Conservation (phyloP, 2,329 filamentous ascomycete genomes). For the Beauveria sp. region DNA sequence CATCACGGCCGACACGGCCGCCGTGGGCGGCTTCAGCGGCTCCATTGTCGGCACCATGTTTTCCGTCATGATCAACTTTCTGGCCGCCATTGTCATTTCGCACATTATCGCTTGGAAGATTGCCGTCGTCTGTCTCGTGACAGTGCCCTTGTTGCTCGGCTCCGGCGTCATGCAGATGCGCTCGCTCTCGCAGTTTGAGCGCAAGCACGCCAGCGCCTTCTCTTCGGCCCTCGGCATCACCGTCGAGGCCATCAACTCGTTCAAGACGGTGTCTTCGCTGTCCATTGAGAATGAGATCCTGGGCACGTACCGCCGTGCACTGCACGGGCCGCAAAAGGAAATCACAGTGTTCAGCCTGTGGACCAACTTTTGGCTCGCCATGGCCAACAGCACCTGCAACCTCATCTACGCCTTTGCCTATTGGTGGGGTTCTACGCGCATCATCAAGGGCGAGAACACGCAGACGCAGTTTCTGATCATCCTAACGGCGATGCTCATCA, state of each 20-base stretch:
- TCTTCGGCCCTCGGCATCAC: conserved; percentile 56
- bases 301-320: conserved; percentile 43
- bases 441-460: conserved; percentile 55
- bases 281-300: conserved; percentile 46
- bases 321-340: conserved; percentile 45
- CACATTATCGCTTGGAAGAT: conserved; percentile 72
- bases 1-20: conserved; percentile 62
- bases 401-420: conserved; percentile 69
- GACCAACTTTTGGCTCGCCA: conserved; percentile 53
- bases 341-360: conserved; percentile 41
- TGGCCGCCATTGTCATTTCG: conserved; percentile 60
- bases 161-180: conserved; percentile 63
- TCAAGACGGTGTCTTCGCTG: conserved; percentile 54
- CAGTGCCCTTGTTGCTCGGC: conserved; percentile 61
- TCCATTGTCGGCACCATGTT: conserved; percentile 64
- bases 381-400: conserved; percentile 54
- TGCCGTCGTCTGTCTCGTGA: conserved; percentile 61
- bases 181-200: conserved; percentile 53
- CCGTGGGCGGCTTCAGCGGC: conserved; percentile 61
- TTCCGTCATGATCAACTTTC: conserved; percentile 59
- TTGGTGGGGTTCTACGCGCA: conserved; percentile 71
- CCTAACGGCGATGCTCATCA: conserved; percentile 62
- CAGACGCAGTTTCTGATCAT: conserved; percentile 70
- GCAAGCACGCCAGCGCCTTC: conserved; percentile 57
- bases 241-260: conserved; percentile 58